Evolutionary conservation across 129 eudicot species (phyloP), one percentile per base, ranked within the genome.

Genomic region (Pulicaria dysenterica): DNA sequence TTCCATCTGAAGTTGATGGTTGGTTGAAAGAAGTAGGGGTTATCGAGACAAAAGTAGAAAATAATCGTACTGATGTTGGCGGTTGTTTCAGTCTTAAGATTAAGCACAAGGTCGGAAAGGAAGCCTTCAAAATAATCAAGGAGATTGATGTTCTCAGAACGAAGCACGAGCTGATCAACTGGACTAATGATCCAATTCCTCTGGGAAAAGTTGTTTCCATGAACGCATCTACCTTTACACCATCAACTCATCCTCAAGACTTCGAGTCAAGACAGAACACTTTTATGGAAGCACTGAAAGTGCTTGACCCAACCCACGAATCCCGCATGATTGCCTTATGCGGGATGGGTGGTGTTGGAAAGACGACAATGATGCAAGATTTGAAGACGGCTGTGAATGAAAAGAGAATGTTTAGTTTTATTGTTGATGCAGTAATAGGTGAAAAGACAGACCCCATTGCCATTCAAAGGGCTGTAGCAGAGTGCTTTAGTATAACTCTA

Each of bases 291-390:
- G 54, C 65, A 0, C 4, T 70, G 3, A 44, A 17, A 11, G 11
- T 17, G 31, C 65, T 70, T 12, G 43, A 70, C 19, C 54, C 55
- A 55, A 64, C 42, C 38, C 54, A 55, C 10, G 12, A 17, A 17
- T 6, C 4, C 11, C 54, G 41, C 24, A 54, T 55, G 31, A 45
- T 60, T 37, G 70, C 70, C 24, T 41, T 73, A 13, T 73, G 77
- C 1, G 77, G 77, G 16, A 73, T 73, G 77, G 75, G 75, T 3
- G 75, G 75, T 8, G 75, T 70, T n/a, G 65, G 75, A 0, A 70
- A 70, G 24, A 70, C 77, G 60, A 73, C 77, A 0, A 60, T 73
- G 77, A 73, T 73, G 77, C 61, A 60, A 60, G 70, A 60, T 60
- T 19, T 73, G 70, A 16, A 1, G 47, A 38, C 16, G 61, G 13